Percentiles rank a stretch among this genome's conserved stretches.
Evolutionary conservation across 1,139 yeast genomes (phyloP).

Genomic region (Pichia sp.): DNA sequence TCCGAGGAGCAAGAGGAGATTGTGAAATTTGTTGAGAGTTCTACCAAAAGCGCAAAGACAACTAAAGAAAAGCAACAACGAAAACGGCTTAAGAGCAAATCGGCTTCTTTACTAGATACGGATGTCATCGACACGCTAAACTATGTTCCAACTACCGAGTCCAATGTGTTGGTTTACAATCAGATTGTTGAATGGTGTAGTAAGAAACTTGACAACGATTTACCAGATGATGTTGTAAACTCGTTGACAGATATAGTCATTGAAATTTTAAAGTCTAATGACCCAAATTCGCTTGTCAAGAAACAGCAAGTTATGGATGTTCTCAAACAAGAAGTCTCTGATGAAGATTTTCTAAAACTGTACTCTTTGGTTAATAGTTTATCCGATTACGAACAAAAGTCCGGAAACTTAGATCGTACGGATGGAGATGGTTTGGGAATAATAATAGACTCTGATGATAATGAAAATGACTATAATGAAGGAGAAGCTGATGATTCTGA

Average conservation of each 20-base stretch:
- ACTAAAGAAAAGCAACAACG: not conserved
- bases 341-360: slow-evolving; percentile 51
- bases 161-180: slow-evolving; percentile 43
- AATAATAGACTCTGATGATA: slow-evolving; percentile 43
- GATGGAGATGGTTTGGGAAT: slow-evolving; percentile 38
- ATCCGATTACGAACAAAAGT: slow-evolving; percentile 45
- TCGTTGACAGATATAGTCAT: slow-evolving; percentile 66
- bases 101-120: slow-evolving; percentile 30
- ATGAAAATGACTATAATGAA: slow-evolving; percentile 30
- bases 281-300: slow-evolving; percentile 36
- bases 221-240: slow-evolving; percentile 50
- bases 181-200: slow-evolving; percentile 48
- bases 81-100: not conserved
- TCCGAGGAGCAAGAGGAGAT: slow-evolving; percentile 17
- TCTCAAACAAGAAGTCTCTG: slow-evolving; percentile 43
- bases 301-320: slow-evolving; percentile 42
- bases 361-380: slow-evolving; percentile 49
- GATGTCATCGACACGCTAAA: slow-evolving; percentile 38
- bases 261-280: slow-evolving; percentile 52
- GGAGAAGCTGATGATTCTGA: slow-evolving; percentile 30
- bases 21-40: slow-evolving; percentile 14
- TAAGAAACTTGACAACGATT: slow-evolving; percentile 46
- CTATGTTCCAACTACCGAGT: slow-evolving; percentile 50
- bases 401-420: slow-evolving; percentile 30
- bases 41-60: slow-evolving; percentile 7